Base-by-base conservation (phyloP, 2,329 filamentous ascomycete species). In the Akanthomyces uredinophilus region DNA sequence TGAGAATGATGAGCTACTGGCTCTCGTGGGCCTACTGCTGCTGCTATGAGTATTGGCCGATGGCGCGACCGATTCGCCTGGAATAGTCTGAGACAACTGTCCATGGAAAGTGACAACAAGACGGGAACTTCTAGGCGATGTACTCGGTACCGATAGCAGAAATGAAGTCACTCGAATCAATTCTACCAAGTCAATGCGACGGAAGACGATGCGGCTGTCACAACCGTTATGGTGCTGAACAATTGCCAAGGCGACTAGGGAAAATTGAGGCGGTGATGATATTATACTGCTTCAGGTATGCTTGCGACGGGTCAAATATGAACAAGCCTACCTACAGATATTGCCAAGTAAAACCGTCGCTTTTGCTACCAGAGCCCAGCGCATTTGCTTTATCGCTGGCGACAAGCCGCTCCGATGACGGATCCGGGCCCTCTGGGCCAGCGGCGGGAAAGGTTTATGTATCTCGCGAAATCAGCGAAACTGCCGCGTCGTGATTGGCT, bases 361-460 rank as follows among this genome's bases (percentile, higher is more conserved):
- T 16, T 16, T 22, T 35, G 10, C 11, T 24, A 16, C 37, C 35
- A 52, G 16, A 22, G 13, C 18, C 18, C 37, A 22, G 24, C 32
- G 7, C 16, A 46, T 32, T 16, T 22, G 56, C 56, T 52, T 52
- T 52, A 44, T 60, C 47, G 47, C 46, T 39, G 37, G 35, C 47
- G 47, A 41, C 11, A 24, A 39, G 52, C 24, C 7, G 60, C 56
- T 63, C 61, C 61, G 61, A 63, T 63, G 55, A 63, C 61, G 61
- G 55, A 54, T 59, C 24, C 60, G 46, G 60, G 44, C 14, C 32
- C n/a, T n/a, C n/a, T 20, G 20, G 14, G 20, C 32, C 20, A 22
- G 27, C 22, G 7, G 52, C n/a, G 35, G 32, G 37, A 18, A 54
- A 41, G 32, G 32, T 11, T 35, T 22, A 29, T 11, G 32, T 35